Percentiles rank a stretch among this genome's conserved stretches.
Conservation (phyloP, 306 rosid species). For the Corylus heterophylla region DNA sequence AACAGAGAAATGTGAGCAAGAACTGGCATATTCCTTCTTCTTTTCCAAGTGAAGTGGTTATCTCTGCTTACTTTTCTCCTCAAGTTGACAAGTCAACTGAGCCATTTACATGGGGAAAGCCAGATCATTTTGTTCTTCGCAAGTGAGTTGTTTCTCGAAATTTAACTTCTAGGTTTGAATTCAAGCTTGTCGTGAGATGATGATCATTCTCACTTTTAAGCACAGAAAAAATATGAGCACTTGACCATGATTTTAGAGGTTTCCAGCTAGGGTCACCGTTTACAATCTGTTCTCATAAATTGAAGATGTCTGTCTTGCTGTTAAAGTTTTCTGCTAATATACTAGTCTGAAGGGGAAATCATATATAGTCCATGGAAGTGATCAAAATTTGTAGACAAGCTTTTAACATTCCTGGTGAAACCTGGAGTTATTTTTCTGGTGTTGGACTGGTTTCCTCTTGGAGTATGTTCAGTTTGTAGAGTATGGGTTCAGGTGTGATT, state of each 20-base stretch:
- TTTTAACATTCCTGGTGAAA: slow-evolving; percentile 11
- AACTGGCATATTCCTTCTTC: slow-evolving; percentile 91
- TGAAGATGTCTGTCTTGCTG: neutral
- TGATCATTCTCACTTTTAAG: slow-evolving; percentile 12
- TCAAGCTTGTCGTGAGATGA: slow-evolving; percentile 13
- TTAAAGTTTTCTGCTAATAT: neutral
- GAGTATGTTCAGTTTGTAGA: neutral
- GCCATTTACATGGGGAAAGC: slow-evolving; percentile 89
- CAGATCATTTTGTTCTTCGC: slow-evolving; percentile 94
- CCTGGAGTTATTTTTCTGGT: neutral
- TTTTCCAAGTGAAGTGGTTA: slow-evolving; percentile 88
- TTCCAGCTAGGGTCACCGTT: neutral
- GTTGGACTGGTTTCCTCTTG: neutral
- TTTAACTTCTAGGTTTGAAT: slow-evolving; percentile 8
- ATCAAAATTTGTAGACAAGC: neutral
- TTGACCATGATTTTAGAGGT: neutral
- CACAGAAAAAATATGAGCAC: neutral
- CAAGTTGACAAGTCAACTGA: slow-evolving; percentile 92
- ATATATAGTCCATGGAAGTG: slow-evolving; percentile 1
- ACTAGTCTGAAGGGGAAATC: neutral
- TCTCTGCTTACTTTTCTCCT: slow-evolving; percentile 73
- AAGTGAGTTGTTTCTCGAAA: slow-evolving; percentile 51
- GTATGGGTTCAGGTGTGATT: neutral
- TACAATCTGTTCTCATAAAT: neutral
- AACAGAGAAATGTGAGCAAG: slow-evolving; percentile 96